Evolutionary conservation across 2,329 filamentous ascomycete genomes (phyloP), one percentile per base, ranked within the genome.

Genomic region (Rutstroemia sp.): DNA sequence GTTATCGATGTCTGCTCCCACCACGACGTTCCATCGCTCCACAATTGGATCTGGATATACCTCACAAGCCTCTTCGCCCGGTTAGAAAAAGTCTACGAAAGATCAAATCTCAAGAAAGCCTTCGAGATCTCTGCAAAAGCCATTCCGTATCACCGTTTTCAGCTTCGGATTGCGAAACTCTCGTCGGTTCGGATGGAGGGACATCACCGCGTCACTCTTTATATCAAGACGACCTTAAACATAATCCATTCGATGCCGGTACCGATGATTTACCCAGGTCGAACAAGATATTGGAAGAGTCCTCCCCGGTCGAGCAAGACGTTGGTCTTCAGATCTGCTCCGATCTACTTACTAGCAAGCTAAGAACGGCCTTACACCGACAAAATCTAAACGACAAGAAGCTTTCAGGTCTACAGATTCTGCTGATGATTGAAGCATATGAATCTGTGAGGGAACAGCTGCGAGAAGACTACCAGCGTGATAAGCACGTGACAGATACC

Each of bases 401-500:
- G 7, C 61, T 59, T 4, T 67, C 65, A 27, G 64, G 65, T 39
- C 51, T 68, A 7, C 64, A 68, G 45, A 64, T 68, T 30, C 47
- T 65, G 7, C 63, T 68, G 34, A 67, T 68, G 65, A 68, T 68
- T 23, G 67, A 68, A 55, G 60, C 66, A 1, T 68, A 68, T 45
- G 67, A 68, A 53, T 61, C 58, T 1, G 54, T 66, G 2, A 63
- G 64, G 39, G 51, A 61, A 30, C 59, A 62, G 19, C 46, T 61
- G 9, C 53, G 55, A 34, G 50, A 60, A 3, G 4, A 62, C 48
- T 1, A 50, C 41, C 48, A 57, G 25, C 39, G 52, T n/a, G 55
- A 57, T 21, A 30, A 51, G 37, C 63, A 67, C 34, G 56, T 64
- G 51, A 48, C 39, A 0, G 38, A 52, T 2, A 58, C 63, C 2